Conservation (phyloP, 441 rosid species). For the Rhodomyrtus psidioides region DNA sequence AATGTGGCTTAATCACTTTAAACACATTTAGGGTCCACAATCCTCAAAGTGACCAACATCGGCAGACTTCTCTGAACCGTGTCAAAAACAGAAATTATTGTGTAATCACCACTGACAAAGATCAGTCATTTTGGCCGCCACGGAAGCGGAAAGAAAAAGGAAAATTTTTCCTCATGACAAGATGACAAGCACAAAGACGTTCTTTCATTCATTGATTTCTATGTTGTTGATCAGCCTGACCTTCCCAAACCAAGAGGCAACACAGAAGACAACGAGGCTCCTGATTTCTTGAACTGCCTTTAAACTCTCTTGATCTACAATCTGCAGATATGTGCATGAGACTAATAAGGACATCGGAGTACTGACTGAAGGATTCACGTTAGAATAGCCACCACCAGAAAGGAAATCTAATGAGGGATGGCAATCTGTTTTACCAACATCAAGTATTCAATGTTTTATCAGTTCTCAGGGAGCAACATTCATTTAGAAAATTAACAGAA, state of each 20-base stretch:
- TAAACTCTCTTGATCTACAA: slow-evolving; percentile 63
- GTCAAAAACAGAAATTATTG: too few species aligned
- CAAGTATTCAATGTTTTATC: neutral
- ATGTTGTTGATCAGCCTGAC: slow-evolving; percentile 81
- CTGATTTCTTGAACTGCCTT: slow-evolving; percentile 49
- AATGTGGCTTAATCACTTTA: too few species aligned
- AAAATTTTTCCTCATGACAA: neutral
- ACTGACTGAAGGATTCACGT: neutral
- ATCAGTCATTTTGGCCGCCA: neutral
- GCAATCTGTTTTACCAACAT: neutral
- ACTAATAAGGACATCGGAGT: neutral
- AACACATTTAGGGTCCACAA: neutral
- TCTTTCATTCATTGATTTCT: slow-evolving; percentile 41
- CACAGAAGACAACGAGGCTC: slow-evolving; percentile 53
- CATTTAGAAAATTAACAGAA: neutral
- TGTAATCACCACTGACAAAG: neutral
- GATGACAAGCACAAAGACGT: neutral
- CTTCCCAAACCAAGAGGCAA: slow-evolving; percentile 81
- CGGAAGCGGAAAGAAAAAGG: neutral
- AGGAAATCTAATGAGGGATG: neutral
- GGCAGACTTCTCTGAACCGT: neutral
- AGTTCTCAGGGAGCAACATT: neutral
- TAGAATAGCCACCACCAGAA: neutral
- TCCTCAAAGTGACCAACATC: neutral
- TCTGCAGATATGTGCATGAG: slow-evolving; percentile 20